phyloP scores from a whole-genome alignment of 345 rosid species.

The Capsella bursapastoris region DNA sequence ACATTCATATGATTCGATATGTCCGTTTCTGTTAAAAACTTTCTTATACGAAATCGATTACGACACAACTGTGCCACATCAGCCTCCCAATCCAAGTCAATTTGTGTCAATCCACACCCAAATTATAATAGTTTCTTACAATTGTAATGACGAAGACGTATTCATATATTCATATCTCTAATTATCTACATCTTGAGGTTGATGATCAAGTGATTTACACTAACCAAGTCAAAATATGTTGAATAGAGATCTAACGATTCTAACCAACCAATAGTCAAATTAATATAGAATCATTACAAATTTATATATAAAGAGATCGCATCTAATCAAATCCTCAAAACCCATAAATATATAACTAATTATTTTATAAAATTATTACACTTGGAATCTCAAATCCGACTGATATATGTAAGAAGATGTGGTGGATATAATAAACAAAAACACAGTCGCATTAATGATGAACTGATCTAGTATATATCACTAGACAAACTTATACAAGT shows the following conservation, averaged over 20 bases:
- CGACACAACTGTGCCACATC: constrained; percentile 33
- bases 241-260: constrained; percentile 9
- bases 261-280: constrained; percentile 17
- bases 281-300: constrained; percentile 4
- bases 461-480: constrained; percentile 4
- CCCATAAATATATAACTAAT: not conserved
- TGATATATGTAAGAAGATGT: constrained; percentile 13
- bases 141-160: not conserved
- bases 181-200: not conserved
- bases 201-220: not conserved
- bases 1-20: constrained; percentile 27
- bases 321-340: constrained; percentile 29
- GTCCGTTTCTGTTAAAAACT: constrained; percentile 28
- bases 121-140: not conserved
- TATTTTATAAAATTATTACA: constrained; percentile 6
- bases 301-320: constrained; percentile 10
- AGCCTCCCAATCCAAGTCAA: constrained; percentile 31
- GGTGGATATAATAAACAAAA: constrained; percentile 30
- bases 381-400: constrained; percentile 16
- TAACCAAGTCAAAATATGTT: constrained; percentile 24
- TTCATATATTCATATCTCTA: not conserved
- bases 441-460: constrained; percentile 31
- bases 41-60: constrained; percentile 18
- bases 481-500: constrained; percentile 27
- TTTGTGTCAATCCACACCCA: constrained; percentile 30